phyloP scores from a whole-genome alignment of 2,329 filamentous ascomycete genomes.

The Nemania diffusa region DNA sequence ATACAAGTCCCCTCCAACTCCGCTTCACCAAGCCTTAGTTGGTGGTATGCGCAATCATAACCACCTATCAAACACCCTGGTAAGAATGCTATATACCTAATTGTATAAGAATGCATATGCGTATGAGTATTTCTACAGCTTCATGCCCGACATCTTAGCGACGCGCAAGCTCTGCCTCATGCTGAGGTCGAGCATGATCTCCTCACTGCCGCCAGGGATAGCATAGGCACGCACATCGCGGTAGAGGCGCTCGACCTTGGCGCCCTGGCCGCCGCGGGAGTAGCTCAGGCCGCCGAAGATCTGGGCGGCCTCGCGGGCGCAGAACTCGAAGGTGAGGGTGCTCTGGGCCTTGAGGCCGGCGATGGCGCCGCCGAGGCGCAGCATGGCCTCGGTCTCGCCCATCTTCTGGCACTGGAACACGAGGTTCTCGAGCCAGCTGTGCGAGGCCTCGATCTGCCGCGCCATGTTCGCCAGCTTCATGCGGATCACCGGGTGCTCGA shows the following conservation, averaged over 20 bases:
- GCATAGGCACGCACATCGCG: slow-evolving; percentile 96
- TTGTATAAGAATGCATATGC: neutral
- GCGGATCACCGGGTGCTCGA: slow-evolving; percentile 96
- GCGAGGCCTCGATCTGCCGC: slow-evolving; percentile 95
- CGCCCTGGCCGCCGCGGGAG: slow-evolving; percentile 91
- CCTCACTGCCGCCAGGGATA: slow-evolving; percentile 93
- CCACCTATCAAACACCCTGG: neutral
- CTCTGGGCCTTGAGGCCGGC: slow-evolving; percentile 93
- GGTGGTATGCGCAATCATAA: neutral
- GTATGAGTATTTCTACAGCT: slow-evolving; percentile 68
- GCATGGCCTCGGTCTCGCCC: slow-evolving; percentile 94
- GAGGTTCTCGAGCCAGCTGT: slow-evolving; percentile 95
- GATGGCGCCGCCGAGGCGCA: slow-evolving; percentile 93
- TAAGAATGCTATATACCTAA: neutral
- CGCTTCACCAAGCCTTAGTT: neutral
- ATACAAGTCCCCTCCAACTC: neutral
- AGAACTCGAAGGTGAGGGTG: slow-evolving; percentile 97
- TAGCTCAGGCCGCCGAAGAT: slow-evolving; percentile 97
- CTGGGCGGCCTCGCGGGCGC: slow-evolving; percentile 93
- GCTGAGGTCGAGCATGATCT: slow-evolving; percentile 98
- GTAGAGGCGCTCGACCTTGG: slow-evolving; percentile 93
- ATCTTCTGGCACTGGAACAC: slow-evolving; percentile 94
- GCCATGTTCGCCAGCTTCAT: slow-evolving; percentile 99
- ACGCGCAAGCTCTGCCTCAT: slow-evolving; percentile 91
- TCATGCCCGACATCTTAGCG: slow-evolving; percentile 93